Percentiles rank a stretch among this genome's conserved stretches.
Conservation (phyloP, 2,329 filamentous ascomycete species). For the Akanthomyces dipterigenus region DNA sequence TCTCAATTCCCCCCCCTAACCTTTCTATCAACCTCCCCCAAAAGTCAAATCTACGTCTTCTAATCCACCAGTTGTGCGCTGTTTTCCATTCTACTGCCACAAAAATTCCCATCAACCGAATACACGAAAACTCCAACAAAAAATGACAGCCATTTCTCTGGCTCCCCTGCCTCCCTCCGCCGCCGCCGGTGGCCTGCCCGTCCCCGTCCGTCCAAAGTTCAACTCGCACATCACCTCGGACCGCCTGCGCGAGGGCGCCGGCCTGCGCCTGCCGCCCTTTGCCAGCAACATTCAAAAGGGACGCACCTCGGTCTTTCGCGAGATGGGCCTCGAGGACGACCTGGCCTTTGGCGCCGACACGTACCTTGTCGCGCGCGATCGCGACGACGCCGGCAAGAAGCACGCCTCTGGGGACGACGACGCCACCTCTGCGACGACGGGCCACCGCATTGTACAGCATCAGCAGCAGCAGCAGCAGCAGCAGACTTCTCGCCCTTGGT, state of each 20-base stretch:
- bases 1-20: neutral
- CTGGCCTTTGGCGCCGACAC: slow-evolving; percentile 14
- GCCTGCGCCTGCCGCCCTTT: slow-evolving; percentile 30
- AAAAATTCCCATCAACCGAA: neutral
- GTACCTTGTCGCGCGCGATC: slow-evolving; percentile 7
- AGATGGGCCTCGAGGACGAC: slow-evolving; percentile 39
- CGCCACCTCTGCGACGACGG: neutral
- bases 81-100: too few species aligned
- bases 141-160: neutral
- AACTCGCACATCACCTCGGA: slow-evolving; percentile 45
- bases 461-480: slow-evolving; percentile 4
- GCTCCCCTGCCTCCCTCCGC: neutral
- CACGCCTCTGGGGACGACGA: neutral
- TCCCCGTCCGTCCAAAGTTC: slow-evolving; percentile 38
- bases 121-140: neutral
- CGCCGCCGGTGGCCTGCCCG: slow-evolving; percentile 7
- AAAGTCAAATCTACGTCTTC: neutral
- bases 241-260: slow-evolving; percentile 42
- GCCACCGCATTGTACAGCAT: slow-evolving; percentile 2
- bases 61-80: too few species aligned
- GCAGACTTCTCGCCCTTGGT: slow-evolving; percentile 31
- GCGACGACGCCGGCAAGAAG: neutral
- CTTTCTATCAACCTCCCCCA: neutral
- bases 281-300: slow-evolving; percentile 41
- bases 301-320: slow-evolving; percentile 46